Evolutionary conservation across 225 moss, liverwort and hornwort genomes (phyloP), one percentile per base, ranked within the genome.

Genomic region (Asterella californica): DNA sequence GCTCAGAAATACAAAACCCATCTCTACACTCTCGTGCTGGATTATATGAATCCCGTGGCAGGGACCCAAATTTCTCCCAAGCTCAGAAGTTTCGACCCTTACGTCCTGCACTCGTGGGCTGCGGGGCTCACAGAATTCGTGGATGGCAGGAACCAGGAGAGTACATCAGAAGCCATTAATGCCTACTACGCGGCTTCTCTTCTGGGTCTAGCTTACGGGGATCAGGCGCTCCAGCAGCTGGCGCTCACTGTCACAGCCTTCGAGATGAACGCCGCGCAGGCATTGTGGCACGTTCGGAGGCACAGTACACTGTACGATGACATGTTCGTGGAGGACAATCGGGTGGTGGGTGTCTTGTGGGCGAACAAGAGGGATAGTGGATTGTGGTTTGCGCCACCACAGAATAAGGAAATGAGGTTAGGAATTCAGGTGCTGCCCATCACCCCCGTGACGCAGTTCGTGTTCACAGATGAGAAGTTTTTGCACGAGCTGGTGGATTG

Each of bases 81-180:
- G 9, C 87, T 93, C 9, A 88, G 92, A 37, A 83, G 86, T 79
- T 93, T 93, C 73, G 92, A 93, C 62, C 83, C 87, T 55, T 93
- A 86, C 79, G 82, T 59, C 54, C 82, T 93, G 65, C 92, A 93
- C 65, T 93, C 92, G 7, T 93, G 92, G 92, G 92, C 92, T 22
- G 88, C 91, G n/a, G 92, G 92, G 10, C 76, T 93, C 21, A 88
- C 90, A 0, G 91, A 93, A 55, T 93, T 91, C 9, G 83, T 82
- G 0, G 92, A 93, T 67, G 92, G 92, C 2, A 90, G 92, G 78
- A 93, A 93, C 83, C 92, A 93, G 78, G 92, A 93, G 74, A 91
- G 91, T 4, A 91, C 92, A 4, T 89, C 91, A 30, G 92, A 93
- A 81, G 91, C 92, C 10, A 86, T 93, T 8, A 78, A 91, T 67